Percentiles rank a stretch among this genome's conserved stretches.
phyloP scores from a whole-genome alignment of 2,329 filamentous ascomycete species.

The Claviceps capensis region DNA sequence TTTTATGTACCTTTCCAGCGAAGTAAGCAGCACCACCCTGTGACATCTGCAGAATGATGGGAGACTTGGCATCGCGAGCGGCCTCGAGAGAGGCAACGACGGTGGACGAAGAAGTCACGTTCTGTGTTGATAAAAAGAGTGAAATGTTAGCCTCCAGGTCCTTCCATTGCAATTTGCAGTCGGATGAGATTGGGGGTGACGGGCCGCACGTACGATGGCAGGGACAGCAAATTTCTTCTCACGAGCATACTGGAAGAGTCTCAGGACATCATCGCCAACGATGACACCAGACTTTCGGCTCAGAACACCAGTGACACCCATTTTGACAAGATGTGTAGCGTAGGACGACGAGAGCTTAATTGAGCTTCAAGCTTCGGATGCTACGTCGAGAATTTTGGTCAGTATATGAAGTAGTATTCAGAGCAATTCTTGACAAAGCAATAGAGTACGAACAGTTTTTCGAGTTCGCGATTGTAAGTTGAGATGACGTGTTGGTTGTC shows the following conservation, averaged over 20 bases:
- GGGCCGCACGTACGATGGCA: conserved; percentile 39
- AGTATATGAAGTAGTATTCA: not conserved
- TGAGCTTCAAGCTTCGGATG: not conserved
- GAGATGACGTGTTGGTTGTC: not conserved
- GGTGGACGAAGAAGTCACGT: conserved; percentile 82
- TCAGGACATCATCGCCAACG: conserved; percentile 39
- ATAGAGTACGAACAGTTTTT: not conserved
- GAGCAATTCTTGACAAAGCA: not conserved
- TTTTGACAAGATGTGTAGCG: conserved; percentile 9
- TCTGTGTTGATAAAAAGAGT: conserved; percentile 23
- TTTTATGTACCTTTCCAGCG: conserved; percentile 55
- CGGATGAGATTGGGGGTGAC: not conserved
- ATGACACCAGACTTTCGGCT: conserved; percentile 41
- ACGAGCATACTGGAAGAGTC: conserved; percentile 80
- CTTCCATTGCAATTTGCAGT: not conserved
- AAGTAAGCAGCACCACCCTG: conserved; percentile 92
- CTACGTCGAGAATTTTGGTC: not conserved
- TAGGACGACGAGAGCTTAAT: not conserved
- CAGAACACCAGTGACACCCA: conserved; percentile 28
- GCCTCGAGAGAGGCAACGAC: conserved; percentile 79
- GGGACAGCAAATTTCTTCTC: conserved; percentile 82
- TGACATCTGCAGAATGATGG: conserved; percentile 85
- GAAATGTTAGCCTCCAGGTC: not conserved
- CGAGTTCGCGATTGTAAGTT: not conserved
- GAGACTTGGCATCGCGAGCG: conserved; percentile 79